Evolutionary conservation across 345 rosid species (phyloP), one percentile per base, ranked within the genome.

Genomic region (Anastatica hierochuntica): DNA sequence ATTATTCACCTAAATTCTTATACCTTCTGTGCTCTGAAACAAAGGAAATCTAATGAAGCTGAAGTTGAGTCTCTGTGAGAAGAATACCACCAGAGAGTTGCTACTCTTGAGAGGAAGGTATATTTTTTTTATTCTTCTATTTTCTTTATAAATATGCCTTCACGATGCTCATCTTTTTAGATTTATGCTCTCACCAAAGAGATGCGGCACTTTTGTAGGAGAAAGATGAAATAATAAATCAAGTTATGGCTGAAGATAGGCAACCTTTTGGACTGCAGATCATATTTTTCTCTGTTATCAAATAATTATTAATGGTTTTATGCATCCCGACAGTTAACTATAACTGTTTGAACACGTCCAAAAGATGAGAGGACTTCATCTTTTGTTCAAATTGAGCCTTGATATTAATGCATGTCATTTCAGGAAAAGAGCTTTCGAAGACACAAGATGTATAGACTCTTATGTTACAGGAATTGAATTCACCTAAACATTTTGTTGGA

Each of bases 381-480:
- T 4, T 58, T 51, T 2, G 56, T 49, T 29, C 49, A n/a, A n/a
- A 21, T 33, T 50, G 56, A 64, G 43, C 26, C 27, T 55, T 48
- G 43, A 48, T 40, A 26, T 55, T 31, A 61, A 60, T 34, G 21
- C 44, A 33, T 24, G 19, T 33, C 36, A 56, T 60, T 67, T 47
- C 80, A 92, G 99, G 99, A 40, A 95, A 94, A 74, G 95, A 94
- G 69, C 99, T 94, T 74, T 94, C 99, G 12, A 94, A 88, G 74
- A 94, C 83, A 70, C 99, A 88, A 69, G 97, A 95, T 62, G 77
- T n/a, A n/a, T n/a, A n/a, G n/a, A n/a, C n/a, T n/a, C n/a, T n/a
- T n/a, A n/a, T n/a, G n/a, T n/a, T n/a, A n/a, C n/a, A n/a, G n/a
- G n/a, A n/a, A n/a, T n/a, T n/a, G n/a, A n/a, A n/a, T n/a, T n/a